phyloP scores from a whole-genome alignment of 768 basidiomycete genomes.

The Collybiopsis luxurians region DNA sequence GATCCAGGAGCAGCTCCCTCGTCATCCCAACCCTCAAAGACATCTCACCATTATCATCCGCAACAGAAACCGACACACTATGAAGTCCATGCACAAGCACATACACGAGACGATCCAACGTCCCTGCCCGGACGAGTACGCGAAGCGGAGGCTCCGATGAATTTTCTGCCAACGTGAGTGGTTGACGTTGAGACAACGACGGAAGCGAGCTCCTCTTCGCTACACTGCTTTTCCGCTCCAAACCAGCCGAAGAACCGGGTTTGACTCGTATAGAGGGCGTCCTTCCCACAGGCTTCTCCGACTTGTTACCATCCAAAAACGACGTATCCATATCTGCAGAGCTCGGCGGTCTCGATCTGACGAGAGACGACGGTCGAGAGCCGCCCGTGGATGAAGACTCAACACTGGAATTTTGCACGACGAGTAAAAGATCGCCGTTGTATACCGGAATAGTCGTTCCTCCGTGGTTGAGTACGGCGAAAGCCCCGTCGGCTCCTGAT shows the following conservation, averaged over 20 bases:
- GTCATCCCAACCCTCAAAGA: constrained; percentile 73
- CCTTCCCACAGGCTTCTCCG: constrained; percentile 44
- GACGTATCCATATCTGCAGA: constrained; percentile 16
- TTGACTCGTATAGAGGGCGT: constrained; percentile 79
- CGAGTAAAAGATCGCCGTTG: constrained; percentile 70
- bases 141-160: constrained; percentile 71
- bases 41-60: constrained; percentile 87
- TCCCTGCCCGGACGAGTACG: constrained; percentile 77
- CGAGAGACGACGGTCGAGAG: constrained; percentile 58
- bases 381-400: constrained; percentile 37
- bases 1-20: constrained; percentile 69
- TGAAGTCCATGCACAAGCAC: constrained; percentile 76
- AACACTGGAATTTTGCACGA: constrained; percentile 53
- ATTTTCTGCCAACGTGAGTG: constrained; percentile 56
- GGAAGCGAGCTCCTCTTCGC: constrained; percentile 77
- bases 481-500: constrained; percentile 18
- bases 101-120: constrained; percentile 69
- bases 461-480: constrained; percentile 45
- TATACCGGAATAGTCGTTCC: constrained; percentile 74
- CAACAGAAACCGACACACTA: constrained; percentile 74
- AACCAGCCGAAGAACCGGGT: constrained; percentile 59
- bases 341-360: constrained; percentile 71
- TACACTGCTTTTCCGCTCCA: constrained; percentile 77
- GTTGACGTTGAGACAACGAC: constrained; percentile 63
- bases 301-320: background rate